phyloP scores from a whole-genome alignment of 129 eudicot genomes.

The Artemisia tridentata region DNA sequence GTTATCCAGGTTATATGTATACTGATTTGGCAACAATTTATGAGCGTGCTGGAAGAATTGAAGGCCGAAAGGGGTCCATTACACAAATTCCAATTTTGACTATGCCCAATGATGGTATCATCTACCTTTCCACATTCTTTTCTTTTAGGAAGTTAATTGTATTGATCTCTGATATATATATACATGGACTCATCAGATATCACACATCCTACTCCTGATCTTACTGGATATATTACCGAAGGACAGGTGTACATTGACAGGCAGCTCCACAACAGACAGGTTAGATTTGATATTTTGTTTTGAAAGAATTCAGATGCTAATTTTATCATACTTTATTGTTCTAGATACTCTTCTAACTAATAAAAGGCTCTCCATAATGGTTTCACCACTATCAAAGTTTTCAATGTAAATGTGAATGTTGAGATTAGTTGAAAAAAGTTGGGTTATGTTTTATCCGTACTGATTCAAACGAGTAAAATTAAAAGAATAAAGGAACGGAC shows the following conservation, averaged over 20 bases:
- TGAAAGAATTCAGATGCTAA: too few species aligned
- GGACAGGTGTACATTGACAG: constrained; percentile 97
- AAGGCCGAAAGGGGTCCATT: constrained; percentile 95
- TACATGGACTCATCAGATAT: constrained; percentile 56
- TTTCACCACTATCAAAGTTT: too few species aligned
- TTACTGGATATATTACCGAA: constrained; percentile 97
- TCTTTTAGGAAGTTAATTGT: neutral
- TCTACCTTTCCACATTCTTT: neutral
- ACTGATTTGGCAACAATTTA: constrained; percentile 98
- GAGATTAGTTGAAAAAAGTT: too few species aligned
- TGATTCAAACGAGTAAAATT: too few species aligned
- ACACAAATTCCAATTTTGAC: constrained; percentile 95
- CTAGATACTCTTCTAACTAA: too few species aligned
- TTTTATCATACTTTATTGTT: too few species aligned
- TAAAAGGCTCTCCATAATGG: too few species aligned
- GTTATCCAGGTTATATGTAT: constrained; percentile 99
- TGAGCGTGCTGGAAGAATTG: constrained; percentile 98
- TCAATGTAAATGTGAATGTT: too few species aligned
- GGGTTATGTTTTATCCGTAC: too few species aligned
- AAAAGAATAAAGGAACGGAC: too few species aligned
- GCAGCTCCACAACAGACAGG: constrained; percentile 97
- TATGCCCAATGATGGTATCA: constrained; percentile 94
- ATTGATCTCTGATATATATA: neutral
- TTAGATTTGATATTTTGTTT: constrained; percentile 12
- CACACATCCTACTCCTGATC: constrained; percentile 99